phyloP scores from a whole-genome alignment of 2,329 filamentous ascomycete genomes.

The Cercospora brassicicola region DNA sequence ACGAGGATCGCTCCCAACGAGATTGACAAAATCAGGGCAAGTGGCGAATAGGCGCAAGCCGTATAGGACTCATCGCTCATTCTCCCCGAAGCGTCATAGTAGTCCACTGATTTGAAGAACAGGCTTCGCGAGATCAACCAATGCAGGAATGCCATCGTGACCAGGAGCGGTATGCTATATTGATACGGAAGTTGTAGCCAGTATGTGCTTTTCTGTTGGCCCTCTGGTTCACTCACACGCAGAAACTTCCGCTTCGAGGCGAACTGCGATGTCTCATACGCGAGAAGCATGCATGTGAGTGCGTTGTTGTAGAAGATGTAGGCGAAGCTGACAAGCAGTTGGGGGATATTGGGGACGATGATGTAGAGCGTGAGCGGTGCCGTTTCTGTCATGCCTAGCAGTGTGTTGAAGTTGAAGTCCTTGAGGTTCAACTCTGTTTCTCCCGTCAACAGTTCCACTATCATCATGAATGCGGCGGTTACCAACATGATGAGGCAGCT shows the following conservation, averaged over 20 bases:
- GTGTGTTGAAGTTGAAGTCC: background rate
- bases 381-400: background rate
- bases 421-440: background rate
- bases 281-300: background rate
- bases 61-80: background rate
- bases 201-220: background rate
- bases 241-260: background rate
- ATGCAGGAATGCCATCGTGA: background rate
- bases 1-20: background rate
- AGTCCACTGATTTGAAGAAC: background rate
- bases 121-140: background rate
- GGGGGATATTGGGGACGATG: background rate
- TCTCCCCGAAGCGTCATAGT: background rate
- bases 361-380: background rate
- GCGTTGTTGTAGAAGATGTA: background rate
- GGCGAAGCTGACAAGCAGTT: background rate
- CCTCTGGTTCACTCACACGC: background rate
- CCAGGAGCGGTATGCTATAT: background rate
- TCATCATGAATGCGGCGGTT: too few relatives aligned
- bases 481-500: too few relatives aligned
- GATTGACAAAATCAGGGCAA: too few relatives aligned
- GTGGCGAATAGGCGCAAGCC: background rate
- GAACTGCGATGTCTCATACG: background rate
- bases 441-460: too few relatives aligned
- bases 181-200: background rate